Percentiles rank a stretch among this genome's conserved stretches.
These are phyloP conservation scores for Metroxylon sagu DNA, from an alignment of 176 grass and related monocot species.

Conservation along the genomic window DNA sequence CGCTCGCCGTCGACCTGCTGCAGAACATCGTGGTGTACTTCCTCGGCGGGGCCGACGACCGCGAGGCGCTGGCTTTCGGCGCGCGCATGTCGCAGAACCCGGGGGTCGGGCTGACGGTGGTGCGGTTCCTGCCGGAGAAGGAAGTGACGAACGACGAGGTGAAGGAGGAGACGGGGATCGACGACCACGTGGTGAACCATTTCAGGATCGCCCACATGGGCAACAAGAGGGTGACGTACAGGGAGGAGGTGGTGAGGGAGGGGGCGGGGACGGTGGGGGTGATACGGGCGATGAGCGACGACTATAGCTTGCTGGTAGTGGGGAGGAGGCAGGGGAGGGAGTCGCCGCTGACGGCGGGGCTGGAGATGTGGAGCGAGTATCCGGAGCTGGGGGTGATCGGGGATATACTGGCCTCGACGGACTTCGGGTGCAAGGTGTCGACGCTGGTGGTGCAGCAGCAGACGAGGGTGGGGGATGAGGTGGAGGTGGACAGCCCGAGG, in stretches of 20 bases:
- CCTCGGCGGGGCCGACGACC: constrained; percentile 66
- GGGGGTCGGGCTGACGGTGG: constrained; percentile 35
- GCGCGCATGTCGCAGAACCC: constrained; percentile 53
- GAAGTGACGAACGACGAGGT: constrained; percentile 49
- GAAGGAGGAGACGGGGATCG: constrained; percentile 36
- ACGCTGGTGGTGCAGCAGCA: constrained; percentile 87
- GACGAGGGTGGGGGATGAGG: constrained; percentile 21
- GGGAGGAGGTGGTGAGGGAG: constrained; percentile 33
- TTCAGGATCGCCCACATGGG: too few species aligned
- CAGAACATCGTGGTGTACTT: constrained; percentile 70
- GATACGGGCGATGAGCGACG: constrained; percentile 30
- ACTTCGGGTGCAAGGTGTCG: constrained; percentile 43
- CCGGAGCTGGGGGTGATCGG: constrained; percentile 77
- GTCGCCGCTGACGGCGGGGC: constrained; percentile 37
- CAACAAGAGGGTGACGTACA: constrained; percentile 18
- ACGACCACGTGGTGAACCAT: too few species aligned
- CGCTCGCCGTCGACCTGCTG: not conserved
- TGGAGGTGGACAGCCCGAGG: not conserved
- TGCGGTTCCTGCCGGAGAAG: constrained; percentile 30
- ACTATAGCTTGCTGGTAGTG: constrained; percentile 53
- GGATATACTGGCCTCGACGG: constrained; percentile 57
- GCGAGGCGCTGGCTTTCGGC: constrained; percentile 64
- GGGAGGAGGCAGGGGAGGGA: constrained; percentile 38
- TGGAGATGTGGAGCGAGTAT: constrained; percentile 81
- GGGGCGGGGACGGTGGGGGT: constrained; percentile 51